Conservation (phyloP, 495 filamentous ascomycete genomes). For the Saxophila tyrrhenica region DNA sequence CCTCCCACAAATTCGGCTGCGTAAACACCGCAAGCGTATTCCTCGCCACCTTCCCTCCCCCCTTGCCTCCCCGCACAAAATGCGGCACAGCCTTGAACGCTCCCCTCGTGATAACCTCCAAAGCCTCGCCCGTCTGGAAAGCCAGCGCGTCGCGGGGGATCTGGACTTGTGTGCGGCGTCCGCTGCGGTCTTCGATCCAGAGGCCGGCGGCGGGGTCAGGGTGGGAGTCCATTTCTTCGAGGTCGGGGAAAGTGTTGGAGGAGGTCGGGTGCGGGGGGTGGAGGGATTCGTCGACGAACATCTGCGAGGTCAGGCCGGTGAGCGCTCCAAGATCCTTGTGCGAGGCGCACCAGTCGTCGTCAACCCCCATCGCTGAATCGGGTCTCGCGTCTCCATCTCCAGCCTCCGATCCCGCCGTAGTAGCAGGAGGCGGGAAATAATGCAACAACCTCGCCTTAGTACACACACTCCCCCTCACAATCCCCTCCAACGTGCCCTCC, state of each 20-base stretch:
- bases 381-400: slow-evolving; percentile 7
- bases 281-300: slow-evolving; percentile 78
- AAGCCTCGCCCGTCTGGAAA: slow-evolving; percentile 65
- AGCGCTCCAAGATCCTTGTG: slow-evolving; percentile 91
- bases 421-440: slow-evolving; percentile 59
- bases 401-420: slow-evolving; percentile 3
- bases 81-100: slow-evolving; percentile 91
- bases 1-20: slow-evolving; percentile 83
- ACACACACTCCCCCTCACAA: slow-evolving; percentile 73
- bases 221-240: slow-evolving; percentile 57
- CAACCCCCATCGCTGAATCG: slow-evolving; percentile 21
- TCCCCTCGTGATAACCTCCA: slow-evolving; percentile 79
- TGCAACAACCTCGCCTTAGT: slow-evolving; percentile 90
- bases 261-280: slow-evolving; percentile 23
- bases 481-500: slow-evolving; percentile 65
- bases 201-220: slow-evolving; percentile 78
- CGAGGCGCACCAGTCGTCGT: slow-evolving; percentile 92
- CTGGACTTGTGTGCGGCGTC: slow-evolving; percentile 67
- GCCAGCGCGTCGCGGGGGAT: slow-evolving; percentile 86
- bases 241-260: slow-evolving; percentile 22
- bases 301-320: slow-evolving; percentile 84
- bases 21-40: slow-evolving; percentile 97
- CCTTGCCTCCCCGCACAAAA: slow-evolving; percentile 64
- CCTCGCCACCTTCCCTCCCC: slow-evolving; percentile 50
- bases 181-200: slow-evolving; percentile 80